These are phyloP conservation scores for Penicillium arizonense DNA, from an alignment of 495 filamentous ascomycete genomes.

Conservation along the genomic window DNA sequence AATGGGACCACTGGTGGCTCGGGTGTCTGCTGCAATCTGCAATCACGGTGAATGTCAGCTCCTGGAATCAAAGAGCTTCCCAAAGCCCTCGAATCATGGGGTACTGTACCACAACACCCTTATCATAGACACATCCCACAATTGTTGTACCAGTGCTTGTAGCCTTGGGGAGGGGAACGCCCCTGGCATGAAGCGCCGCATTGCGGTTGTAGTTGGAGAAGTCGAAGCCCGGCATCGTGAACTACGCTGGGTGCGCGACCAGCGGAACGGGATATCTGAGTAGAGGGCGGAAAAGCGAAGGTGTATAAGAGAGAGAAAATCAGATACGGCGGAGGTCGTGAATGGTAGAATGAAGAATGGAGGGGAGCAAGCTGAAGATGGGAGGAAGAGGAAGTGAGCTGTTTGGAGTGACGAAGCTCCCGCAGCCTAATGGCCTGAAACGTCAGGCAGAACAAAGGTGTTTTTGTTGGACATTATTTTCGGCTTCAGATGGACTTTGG, in stretches of 20 bases:
- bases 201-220: constrained; percentile 99
- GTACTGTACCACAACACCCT: constrained; percentile 81
- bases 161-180: constrained; percentile 91
- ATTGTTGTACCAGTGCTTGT: constrained; percentile 99
- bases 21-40: constrained; percentile 93
- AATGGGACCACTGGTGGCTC: constrained; percentile 96
- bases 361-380: constrained; percentile 22
- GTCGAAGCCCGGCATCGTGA: constrained; percentile 94
- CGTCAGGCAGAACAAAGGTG: constrained; percentile 30
- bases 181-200: constrained; percentile 87
- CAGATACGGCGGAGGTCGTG: constrained; percentile 7
- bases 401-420: constrained; percentile 46
- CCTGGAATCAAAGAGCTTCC: neutral
- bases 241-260: constrained; percentile 19
- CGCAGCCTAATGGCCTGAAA: constrained; percentile 39
- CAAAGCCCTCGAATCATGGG: neutral
- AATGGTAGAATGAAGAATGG: constrained; percentile 14
- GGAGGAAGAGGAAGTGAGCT: constrained; percentile 25
- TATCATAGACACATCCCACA: constrained; percentile 95
- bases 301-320: neutral
- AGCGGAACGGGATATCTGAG: constrained; percentile 4
- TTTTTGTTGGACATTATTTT: constrained; percentile 35
- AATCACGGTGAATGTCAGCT: constrained; percentile 18
- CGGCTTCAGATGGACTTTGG: constrained; percentile 13
- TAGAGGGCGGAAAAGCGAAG: neutral